A percentile compares a stretch with the other conserved stretches of the same genome.
Evolutionary conservation across 2,329 filamentous ascomycete genomes (phyloP).

Genomic region (Venturia asperata): DNA sequence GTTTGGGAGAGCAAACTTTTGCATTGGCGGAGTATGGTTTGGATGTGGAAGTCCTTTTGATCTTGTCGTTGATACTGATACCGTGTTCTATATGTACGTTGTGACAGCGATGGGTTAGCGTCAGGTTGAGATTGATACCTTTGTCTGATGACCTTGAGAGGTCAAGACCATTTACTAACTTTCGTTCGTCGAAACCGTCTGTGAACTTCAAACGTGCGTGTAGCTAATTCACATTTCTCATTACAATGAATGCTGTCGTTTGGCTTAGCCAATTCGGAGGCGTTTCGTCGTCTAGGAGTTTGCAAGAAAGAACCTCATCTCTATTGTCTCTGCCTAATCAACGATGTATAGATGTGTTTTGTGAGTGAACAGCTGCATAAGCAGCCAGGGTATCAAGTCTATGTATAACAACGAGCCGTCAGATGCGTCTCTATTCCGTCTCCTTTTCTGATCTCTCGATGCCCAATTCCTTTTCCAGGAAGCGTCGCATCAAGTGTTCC

Average conservation of each 20-base stretch:
- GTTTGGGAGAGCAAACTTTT: not conserved
- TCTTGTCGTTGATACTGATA: constrained; percentile 4
- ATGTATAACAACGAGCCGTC: not conserved
- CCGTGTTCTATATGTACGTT: not conserved
- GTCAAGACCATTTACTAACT: too few relatives aligned
- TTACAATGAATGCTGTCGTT: too few relatives aligned
- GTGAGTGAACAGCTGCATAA: too few relatives aligned
- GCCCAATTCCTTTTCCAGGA: constrained; percentile 28
- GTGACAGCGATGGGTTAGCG: constrained; percentile 7
- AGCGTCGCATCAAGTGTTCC: constrained; percentile 34
- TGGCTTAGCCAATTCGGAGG: too few relatives aligned
- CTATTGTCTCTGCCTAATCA: too few relatives aligned
- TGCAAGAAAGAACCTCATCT: too few relatives aligned
- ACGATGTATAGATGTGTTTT: too few relatives aligned
- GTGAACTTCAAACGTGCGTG: too few relatives aligned
- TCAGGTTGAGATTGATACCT: constrained; percentile 12
- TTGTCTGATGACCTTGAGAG: too few relatives aligned
- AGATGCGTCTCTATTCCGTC: not conserved
- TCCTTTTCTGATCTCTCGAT: not conserved
- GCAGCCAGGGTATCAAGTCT: not conserved
- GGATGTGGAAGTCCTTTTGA: not conserved
- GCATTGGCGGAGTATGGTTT: constrained; percentile 11
- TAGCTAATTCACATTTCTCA: too few relatives aligned
- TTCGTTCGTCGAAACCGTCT: too few relatives aligned
- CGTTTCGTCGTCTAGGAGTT: too few relatives aligned